These are phyloP conservation scores for Stylosanthes scabra DNA, from an alignment of 331 rosid species.

Conservation along the genomic window DNA sequence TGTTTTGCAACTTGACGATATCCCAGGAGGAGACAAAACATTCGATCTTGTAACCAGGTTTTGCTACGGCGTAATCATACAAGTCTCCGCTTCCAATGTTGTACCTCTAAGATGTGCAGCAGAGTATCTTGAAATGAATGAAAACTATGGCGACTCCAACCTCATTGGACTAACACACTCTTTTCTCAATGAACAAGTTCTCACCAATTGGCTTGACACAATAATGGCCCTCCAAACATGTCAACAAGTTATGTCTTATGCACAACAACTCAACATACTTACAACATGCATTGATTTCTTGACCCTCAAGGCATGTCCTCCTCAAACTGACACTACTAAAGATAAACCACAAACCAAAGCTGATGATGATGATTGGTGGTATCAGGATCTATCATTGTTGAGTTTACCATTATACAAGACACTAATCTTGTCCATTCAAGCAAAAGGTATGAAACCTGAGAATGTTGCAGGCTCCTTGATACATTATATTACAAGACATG, in stretches of 20 bases:
- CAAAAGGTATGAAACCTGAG: constrained; percentile 79
- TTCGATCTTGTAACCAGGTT: constrained; percentile 72
- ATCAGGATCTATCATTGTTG: constrained; percentile 70
- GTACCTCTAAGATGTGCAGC: constrained; percentile 82
- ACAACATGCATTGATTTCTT: constrained; percentile 91
- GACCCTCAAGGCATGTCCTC: constrained; percentile 80
- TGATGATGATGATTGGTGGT: constrained; percentile 92
- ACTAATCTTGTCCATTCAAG: constrained; percentile 67
- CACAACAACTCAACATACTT: constrained; percentile 81
- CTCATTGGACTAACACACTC: constrained; percentile 58
- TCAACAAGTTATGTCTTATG: constrained; percentile 63
- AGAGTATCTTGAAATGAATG: constrained; percentile 80
- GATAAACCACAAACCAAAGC: constrained; percentile 44
- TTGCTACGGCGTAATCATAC: constrained; percentile 79
- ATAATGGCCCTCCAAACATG: constrained; percentile 79
- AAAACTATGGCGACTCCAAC: constrained; percentile 80
- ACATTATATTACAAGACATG: constrained; percentile 66
- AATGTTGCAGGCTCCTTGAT: constrained; percentile 67
- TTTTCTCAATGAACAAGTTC: constrained; percentile 61
- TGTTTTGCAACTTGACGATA: constrained; percentile 66
- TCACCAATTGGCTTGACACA: constrained; percentile 80
- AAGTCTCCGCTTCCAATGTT: constrained; percentile 73
- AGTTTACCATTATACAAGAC: constrained; percentile 66
- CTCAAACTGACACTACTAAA: constrained; percentile 81
- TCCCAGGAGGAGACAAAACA: constrained; percentile 88